Percentiles rank a stretch among this genome's conserved stretches.
These are phyloP conservation scores for Terfezia boudieri DNA, from an alignment of 495 filamentous ascomycete species.

Conservation along the genomic window DNA sequence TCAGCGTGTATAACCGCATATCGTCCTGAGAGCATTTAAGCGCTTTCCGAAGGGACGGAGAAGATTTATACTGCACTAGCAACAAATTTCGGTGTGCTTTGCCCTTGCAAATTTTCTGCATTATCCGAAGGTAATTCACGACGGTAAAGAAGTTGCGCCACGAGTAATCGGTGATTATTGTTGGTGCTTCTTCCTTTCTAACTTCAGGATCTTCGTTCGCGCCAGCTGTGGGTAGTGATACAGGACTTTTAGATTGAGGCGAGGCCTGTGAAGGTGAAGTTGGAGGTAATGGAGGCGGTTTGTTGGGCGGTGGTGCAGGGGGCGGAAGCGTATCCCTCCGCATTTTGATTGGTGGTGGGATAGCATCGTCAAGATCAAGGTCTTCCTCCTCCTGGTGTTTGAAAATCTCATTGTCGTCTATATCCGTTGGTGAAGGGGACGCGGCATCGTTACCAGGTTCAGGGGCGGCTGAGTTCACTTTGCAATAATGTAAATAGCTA, in stretches of 20 bases:
- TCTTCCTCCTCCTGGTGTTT: neutral
- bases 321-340: neutral
- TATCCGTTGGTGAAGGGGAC: neutral
- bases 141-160: slow-evolving; percentile 83
- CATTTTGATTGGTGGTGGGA: neutral
- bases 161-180: slow-evolving; percentile 73
- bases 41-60: slow-evolving; percentile 65
- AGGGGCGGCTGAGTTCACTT: neutral
- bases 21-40: slow-evolving; percentile 76
- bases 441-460: neutral
- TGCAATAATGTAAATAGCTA: neutral
- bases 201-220: neutral
- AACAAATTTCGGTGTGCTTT: slow-evolving; percentile 86
- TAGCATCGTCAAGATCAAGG: neutral
- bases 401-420: neutral
- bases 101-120: slow-evolving; percentile 89
- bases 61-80: slow-evolving; percentile 83
- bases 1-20: slow-evolving; percentile 81
- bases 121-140: slow-evolving; percentile 81
- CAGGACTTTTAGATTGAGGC: neutral
- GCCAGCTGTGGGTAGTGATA: neutral
- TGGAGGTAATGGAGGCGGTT: slow-evolving; percentile 6
- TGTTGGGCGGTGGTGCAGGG: neutral
- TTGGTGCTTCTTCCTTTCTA: slow-evolving; percentile 24
- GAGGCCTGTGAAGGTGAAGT: slow-evolving; percentile 18